Evolutionary conservation across 495 filamentous ascomycete genomes (phyloP).

Genomic region (Pseudevernia furfuracea): DNA sequence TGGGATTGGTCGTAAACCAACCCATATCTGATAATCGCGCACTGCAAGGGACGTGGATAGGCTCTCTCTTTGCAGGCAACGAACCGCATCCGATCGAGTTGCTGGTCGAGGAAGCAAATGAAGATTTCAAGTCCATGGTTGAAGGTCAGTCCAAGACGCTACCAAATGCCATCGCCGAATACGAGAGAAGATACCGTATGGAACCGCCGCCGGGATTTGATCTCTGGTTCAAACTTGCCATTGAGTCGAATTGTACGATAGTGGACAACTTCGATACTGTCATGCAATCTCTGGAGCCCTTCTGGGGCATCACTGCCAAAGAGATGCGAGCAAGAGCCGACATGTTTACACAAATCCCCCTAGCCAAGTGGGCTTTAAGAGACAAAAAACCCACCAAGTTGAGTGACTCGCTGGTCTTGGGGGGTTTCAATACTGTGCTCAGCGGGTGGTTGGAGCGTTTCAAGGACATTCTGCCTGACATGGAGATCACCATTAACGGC

Average conservation of each 20-base stretch:
- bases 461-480: slow-evolving; percentile 11
- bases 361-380: slow-evolving; percentile 31
- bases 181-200: slow-evolving; percentile 48
- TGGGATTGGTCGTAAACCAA: neutral
- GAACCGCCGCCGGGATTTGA: slow-evolving; percentile 59
- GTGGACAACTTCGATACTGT: slow-evolving; percentile 60
- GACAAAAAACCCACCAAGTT: slow-evolving; percentile 6
- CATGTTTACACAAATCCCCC: neutral
- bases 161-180: slow-evolving; percentile 48
- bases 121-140: slow-evolving; percentile 39
- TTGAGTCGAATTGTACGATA: slow-evolving; percentile 43
- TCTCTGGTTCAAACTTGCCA: slow-evolving; percentile 57
- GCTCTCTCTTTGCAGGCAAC: neutral
- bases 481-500: slow-evolving; percentile 15
- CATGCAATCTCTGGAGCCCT: slow-evolving; percentile 48
- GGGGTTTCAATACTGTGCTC: neutral
- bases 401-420: slow-evolving; percentile 6
- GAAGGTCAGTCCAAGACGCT: slow-evolving; percentile 43
- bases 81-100: slow-evolving; percentile 43
- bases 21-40: neutral
- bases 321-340: slow-evolving; percentile 38
- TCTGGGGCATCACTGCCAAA: slow-evolving; percentile 51
- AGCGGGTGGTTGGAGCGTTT: slow-evolving; percentile 1
- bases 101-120: slow-evolving; percentile 44
- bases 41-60: neutral